These are phyloP conservation scores for Mortierella antarctica DNA, from an alignment of 192 early-diverging fungal species.

Conservation along the genomic window DNA sequence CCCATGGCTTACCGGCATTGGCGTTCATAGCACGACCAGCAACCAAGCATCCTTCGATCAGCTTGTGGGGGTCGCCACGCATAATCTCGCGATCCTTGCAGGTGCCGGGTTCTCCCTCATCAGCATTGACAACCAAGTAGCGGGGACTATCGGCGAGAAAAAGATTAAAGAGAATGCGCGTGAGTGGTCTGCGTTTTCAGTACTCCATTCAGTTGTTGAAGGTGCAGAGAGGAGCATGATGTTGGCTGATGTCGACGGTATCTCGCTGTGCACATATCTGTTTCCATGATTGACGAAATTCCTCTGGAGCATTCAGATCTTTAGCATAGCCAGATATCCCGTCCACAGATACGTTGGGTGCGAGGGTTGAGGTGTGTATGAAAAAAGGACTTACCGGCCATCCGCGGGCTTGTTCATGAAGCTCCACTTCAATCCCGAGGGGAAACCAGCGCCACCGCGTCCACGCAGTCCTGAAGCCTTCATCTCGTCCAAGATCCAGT, in stretches of 20 bases:
- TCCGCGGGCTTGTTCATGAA: conserved; percentile 97
- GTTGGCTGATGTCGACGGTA: conserved; percentile 61
- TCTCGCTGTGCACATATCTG: conserved; percentile 98
- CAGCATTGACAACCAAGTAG: conserved; percentile 97
- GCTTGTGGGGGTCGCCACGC: conserved; percentile 92
- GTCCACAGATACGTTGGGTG: conserved; percentile 83
- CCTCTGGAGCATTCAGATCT: conserved; percentile 77
- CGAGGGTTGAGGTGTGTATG: conserved; percentile 50
- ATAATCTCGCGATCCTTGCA: conserved; percentile 95
- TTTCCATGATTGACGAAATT: conserved; percentile 90
- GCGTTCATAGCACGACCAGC: conserved; percentile 98
- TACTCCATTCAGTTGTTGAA: conserved; percentile 93
- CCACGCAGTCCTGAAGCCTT: conserved; percentile 93
- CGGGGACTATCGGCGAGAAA: conserved; percentile 68
- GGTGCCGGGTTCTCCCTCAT: conserved; percentile 98
- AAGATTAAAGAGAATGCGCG: no score
- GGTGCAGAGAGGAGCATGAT: conserved; percentile 96
- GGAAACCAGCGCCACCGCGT: conserved; percentile 98
- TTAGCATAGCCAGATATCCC: conserved; percentile 92
- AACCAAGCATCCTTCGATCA: conserved; percentile 95
- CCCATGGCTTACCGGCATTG: conserved; percentile 70
- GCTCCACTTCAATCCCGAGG: conserved; percentile 98
- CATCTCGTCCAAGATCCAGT: conserved; percentile 98
- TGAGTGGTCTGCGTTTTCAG: not conserved
- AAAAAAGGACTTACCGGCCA: conserved; percentile 66